Conservation (phyloP, 2,329 filamentous ascomycete genomes). For the Colletotrichum lentis region DNA sequence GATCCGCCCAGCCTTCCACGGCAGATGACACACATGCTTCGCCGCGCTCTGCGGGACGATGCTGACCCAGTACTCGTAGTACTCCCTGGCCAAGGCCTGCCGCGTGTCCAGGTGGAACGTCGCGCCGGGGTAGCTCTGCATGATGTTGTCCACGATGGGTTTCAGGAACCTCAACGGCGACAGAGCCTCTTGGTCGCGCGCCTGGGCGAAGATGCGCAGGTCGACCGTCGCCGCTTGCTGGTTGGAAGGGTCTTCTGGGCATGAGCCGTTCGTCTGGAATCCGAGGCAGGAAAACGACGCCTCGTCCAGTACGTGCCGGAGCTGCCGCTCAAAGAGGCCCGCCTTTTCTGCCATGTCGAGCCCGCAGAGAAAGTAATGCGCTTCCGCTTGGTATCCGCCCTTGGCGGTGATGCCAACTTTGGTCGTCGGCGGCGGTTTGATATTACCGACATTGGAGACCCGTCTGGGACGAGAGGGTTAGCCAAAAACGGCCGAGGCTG, state of each 20-base stretch:
- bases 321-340: constrained; percentile 53
- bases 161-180: constrained; percentile 50
- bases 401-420: constrained; percentile 55
- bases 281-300: constrained; percentile 46
- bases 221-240: constrained; percentile 60
- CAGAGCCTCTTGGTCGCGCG: constrained; percentile 48
- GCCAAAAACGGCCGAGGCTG: too few relatives aligned
- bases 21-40: constrained; percentile 41
- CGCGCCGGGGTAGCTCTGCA: constrained; percentile 54
- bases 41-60: constrained; percentile 41
- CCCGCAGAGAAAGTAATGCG: constrained; percentile 54
- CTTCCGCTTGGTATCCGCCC: constrained; percentile 56
- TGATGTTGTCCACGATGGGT: constrained; percentile 52
- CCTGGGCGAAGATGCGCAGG: constrained; percentile 57
- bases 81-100: constrained; percentile 42
- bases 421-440: constrained; percentile 47
- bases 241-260: constrained; percentile 49
- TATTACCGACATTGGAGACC: constrained; percentile 40
- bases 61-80: constrained; percentile 41
- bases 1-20: constrained; percentile 38
- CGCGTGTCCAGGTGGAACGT: constrained; percentile 50
- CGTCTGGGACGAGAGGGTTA: neutral
- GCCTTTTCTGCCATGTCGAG: constrained; percentile 55
- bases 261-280: constrained; percentile 49
- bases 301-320: constrained; percentile 48